Percentiles rank a stretch among this genome's conserved stretches.
Conservation (phyloP, 768 basidiomycete genomes). For the Rhizopogon salebrosus region DNA sequence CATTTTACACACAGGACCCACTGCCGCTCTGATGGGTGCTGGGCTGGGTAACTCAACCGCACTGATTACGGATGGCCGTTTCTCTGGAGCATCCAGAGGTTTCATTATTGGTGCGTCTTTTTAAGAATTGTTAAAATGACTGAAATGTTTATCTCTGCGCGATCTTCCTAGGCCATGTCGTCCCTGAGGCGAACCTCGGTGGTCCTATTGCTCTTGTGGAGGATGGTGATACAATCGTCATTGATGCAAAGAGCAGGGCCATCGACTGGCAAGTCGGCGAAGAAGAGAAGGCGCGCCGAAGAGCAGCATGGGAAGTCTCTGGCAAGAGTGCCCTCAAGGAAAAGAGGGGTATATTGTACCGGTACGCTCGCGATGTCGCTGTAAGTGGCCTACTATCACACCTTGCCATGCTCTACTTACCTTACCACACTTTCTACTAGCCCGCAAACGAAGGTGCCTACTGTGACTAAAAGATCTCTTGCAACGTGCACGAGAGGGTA, state of each 20-base stretch:
- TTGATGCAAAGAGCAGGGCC: constrained; percentile 59
- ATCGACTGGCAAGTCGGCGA: constrained; percentile 75
- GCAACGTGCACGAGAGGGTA: background rate
- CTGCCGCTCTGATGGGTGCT: constrained; percentile 80
- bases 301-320: constrained; percentile 63
- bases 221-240: constrained; percentile 75
- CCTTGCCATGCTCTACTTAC: background rate
- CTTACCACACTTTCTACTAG: constrained; percentile 37
- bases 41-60: constrained; percentile 75
- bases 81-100: constrained; percentile 76
- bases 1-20: constrained; percentile 46
- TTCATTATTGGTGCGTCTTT: constrained; percentile 47
- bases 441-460: constrained; percentile 81
- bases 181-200: constrained; percentile 66
- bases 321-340: constrained; percentile 61
- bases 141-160: constrained; percentile 23
- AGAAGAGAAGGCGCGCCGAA: constrained; percentile 56
- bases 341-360: constrained; percentile 67
- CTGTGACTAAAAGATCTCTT: constrained; percentile 52
- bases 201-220: constrained; percentile 85
- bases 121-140: constrained; percentile 24
- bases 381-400: constrained; percentile 44
- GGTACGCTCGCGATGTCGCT: constrained; percentile 83
- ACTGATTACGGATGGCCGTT: constrained; percentile 85
- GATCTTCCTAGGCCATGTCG: constrained; percentile 50